phyloP scores from a whole-genome alignment of 805 yeast genomes.

The Brettanomyces bruxellensis region DNA sequence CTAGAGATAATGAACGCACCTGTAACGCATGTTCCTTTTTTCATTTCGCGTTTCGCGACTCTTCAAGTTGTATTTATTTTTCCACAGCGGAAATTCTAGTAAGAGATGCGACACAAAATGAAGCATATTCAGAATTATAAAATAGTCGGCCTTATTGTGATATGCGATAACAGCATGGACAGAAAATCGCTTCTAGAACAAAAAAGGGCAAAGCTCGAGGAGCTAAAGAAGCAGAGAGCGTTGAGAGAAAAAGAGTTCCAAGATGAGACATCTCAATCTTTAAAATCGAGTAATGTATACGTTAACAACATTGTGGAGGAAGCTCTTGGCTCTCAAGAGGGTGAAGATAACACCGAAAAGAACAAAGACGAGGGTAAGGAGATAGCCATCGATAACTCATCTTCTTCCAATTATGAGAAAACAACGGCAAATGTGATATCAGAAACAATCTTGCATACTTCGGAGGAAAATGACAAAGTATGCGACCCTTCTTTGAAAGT shows the following conservation, averaged over 20 bases:
- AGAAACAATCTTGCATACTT: neutral
- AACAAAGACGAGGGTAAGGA: neutral
- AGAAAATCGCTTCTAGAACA: conserved; percentile 33
- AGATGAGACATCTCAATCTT: neutral
- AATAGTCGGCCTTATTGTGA: too few relatives aligned
- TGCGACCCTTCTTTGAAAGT: neutral
- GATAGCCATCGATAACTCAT: neutral
- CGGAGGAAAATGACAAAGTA: too few relatives aligned
- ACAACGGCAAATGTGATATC: neutral
- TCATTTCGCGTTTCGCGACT: neutral
- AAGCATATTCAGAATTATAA: too few relatives aligned
- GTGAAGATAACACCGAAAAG: neutral
- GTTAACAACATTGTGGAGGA: conserved; percentile 1
- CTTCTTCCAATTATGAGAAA: neutral
- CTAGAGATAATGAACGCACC: too few relatives aligned
- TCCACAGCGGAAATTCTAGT: neutral
- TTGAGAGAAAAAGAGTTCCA: conserved; percentile 15
- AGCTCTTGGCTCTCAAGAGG: too few relatives aligned
- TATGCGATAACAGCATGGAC: conserved; percentile 13
- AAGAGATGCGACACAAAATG: too few relatives aligned
- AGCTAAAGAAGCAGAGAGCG: conserved; percentile 39
- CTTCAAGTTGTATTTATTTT: neutral
- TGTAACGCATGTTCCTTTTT: neutral
- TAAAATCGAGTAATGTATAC: neutral
- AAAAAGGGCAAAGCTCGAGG: conserved; percentile 40